Percentiles rank a stretch among this genome's conserved stretches.
Conservation (phyloP, 139 green algal genomes). For the Limnomonas spitsbergensis region DNA sequence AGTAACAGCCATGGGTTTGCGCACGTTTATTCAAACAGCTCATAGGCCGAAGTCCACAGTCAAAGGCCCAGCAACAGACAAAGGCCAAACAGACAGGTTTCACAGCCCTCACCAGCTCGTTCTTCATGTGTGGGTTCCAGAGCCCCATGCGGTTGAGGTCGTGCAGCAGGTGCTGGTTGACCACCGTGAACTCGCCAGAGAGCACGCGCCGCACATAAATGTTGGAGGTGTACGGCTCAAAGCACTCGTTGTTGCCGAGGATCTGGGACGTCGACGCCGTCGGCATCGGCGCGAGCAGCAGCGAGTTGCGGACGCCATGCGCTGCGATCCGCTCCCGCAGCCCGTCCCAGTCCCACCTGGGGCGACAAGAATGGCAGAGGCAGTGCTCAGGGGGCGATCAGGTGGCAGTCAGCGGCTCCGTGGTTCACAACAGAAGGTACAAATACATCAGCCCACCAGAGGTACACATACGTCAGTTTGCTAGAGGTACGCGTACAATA, state of each 20-base stretch:
- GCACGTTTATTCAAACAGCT: no score
- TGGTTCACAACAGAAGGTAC: no score
- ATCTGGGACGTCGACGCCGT: conserved; percentile 86
- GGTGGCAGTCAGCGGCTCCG: no score
- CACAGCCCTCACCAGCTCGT: conserved; percentile 89
- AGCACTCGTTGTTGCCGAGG: conserved; percentile 20
- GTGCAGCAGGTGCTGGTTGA: conserved; percentile 97
- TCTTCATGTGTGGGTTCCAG: conserved; percentile 91
- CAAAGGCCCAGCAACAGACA: no score
- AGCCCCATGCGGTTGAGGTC: conserved; percentile 88
- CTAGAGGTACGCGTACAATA: no score
- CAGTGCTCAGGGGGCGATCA: no score
- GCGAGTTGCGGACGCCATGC: conserved; percentile 93
- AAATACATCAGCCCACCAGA: no score
- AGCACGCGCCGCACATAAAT: conserved; percentile 98
- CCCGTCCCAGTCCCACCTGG: conserved; percentile 81
- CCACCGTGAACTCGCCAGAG: conserved; percentile 88
- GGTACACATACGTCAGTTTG: no score
- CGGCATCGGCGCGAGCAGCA: conserved; percentile 97
- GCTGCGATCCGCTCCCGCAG: conserved; percentile 73
- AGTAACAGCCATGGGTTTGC: no score
- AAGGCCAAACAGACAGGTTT: no score
- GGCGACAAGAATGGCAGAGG: no score
- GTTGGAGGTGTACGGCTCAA: conserved; percentile 96
- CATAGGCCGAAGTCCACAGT: no score